phyloP scores from a whole-genome alignment of 257 asterid species.

The Datura wrightii region DNA sequence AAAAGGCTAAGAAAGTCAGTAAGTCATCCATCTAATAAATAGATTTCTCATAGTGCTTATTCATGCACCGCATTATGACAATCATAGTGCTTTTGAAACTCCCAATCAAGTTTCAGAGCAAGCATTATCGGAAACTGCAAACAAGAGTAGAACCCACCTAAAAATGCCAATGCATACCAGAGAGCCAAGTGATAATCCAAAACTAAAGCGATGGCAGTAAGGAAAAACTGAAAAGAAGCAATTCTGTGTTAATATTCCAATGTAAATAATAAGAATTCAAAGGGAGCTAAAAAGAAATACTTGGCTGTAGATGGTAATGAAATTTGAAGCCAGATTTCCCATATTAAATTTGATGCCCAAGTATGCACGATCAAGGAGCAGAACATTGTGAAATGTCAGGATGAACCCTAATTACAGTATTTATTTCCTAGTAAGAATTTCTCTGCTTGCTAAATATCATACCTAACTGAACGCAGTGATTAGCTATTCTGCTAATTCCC shows the following conservation, averaged over 20 bases:
- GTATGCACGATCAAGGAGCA: background rate
- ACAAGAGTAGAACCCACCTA: slow-evolving; percentile 61
- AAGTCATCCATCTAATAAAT: slow-evolving; percentile 2
- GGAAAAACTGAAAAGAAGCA: slow-evolving; percentile 67
- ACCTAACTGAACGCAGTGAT: background rate
- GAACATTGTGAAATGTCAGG: background rate
- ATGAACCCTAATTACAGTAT: background rate
- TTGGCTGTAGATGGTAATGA: background rate
- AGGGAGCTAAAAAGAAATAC: background rate
- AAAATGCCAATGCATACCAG: slow-evolving; percentile 77
- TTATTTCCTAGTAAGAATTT: background rate
- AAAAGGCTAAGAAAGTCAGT: background rate
- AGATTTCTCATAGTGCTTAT: background rate
- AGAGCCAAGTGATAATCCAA: slow-evolving; percentile 91
- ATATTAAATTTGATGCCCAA: background rate
- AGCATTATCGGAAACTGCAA: slow-evolving; percentile 17
- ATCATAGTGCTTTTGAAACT: slow-evolving; percentile 1
- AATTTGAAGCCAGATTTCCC: background rate
- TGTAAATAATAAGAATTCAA: background rate
- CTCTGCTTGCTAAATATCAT: background rate
- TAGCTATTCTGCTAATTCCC: background rate
- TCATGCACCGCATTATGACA: background rate
- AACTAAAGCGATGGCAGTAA: slow-evolving; percentile 74
- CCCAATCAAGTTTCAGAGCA: background rate
- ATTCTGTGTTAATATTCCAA: slow-evolving; percentile 26